A percentile compares a stretch with the other conserved stretches of the same genome.
Evolutionary conservation across 1,284 basidiomycete genomes (phyloP).

Genomic region (Ceratobasidium sp.): DNA sequence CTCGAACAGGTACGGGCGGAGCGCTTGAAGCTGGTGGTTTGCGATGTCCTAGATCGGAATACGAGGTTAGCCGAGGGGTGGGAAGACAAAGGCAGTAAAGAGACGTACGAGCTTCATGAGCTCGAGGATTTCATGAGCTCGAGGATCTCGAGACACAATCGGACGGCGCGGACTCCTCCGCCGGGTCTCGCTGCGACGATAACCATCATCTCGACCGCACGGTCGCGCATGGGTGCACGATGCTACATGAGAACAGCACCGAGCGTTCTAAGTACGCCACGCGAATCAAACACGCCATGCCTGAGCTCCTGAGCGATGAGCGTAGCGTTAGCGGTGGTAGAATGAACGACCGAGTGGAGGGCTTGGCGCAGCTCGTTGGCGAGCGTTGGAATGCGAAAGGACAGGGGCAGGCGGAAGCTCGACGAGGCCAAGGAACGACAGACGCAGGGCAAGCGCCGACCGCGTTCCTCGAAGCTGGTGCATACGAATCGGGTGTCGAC

Average conservation of each 20-base stretch:
- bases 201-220: slow-evolving; percentile 87
- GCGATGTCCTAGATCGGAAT: slow-evolving; percentile 81
- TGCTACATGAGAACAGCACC: slow-evolving; percentile 89
- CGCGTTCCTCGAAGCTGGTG: slow-evolving; percentile 76
- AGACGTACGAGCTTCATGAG: slow-evolving; percentile 91
- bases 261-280: slow-evolving; percentile 83
- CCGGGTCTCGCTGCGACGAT: slow-evolving; percentile 66
- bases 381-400: slow-evolving; percentile 78
- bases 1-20: slow-evolving; percentile 87
- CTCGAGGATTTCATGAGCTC: slow-evolving; percentile 95
- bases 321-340: slow-evolving; percentile 63
- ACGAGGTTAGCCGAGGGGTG: slow-evolving; percentile 15
- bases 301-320: slow-evolving; percentile 86
- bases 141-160: slow-evolving; percentile 90
- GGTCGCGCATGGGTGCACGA: slow-evolving; percentile 93
- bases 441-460: slow-evolving; percentile 69
- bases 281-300: slow-evolving; percentile 84
- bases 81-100: slow-evolving; percentile 47
- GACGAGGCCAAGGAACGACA: slow-evolving; percentile 69
- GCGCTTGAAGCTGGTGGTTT: slow-evolving; percentile 92
- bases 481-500: slow-evolving; percentile 88
- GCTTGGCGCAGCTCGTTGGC: slow-evolving; percentile 86
- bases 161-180: slow-evolving; percentile 71
- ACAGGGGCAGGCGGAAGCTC: slow-evolving; percentile 54
- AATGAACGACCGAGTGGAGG: slow-evolving; percentile 82